Evolutionary conservation across 2,329 filamentous ascomycete species (phyloP), one percentile per base, ranked within the genome.

Genomic region (Grosmannia serpens): DNA sequence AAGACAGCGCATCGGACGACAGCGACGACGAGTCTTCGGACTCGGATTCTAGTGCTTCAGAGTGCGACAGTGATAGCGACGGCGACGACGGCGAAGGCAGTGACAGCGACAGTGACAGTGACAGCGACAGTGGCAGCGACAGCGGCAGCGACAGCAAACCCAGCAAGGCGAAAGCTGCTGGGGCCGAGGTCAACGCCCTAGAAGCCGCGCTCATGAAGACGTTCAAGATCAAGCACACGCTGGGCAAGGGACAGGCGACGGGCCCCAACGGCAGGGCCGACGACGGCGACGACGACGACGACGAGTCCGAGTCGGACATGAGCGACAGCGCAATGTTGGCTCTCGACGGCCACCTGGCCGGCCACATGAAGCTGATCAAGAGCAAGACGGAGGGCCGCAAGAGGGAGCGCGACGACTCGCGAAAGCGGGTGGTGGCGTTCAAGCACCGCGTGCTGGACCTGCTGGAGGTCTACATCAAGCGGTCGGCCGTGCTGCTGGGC

Each of bases 271-370:
- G 80, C 77, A 51, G 84, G 58, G 81, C 84, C 62, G 73, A 72
- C n/a, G 76, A 78, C 1, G 79, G 84, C 57, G 81, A 80, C 3
- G 77, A 76, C 1, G 80, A 77, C 1, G 83, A 83, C 33, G 80
- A 80, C 11, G 26, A 26, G 47, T 38, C 47, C 53, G 87, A 87
- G 60, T 84, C 82, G 3, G 89, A 96, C 71, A 96, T 99, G 91
- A 87, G 90, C 61, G 92, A 97, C 72, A 91, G 92, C 22, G 87
- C 96, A 69, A 97, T 97, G 94, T 85, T 96, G 73, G 85, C 85
- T 4, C 77, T 97, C 20, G 92, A 97, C 66, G 81, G 82, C 13
- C 87, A 92, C 67, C 82, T 99, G 4, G 83, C 85, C 55, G 88
- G 89, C 62, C 89, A 96, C 62, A 95, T 97, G 78, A 84, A 85